Conservation (phyloP, 441 rosid species). For the Bruguiera hainesii region DNA sequence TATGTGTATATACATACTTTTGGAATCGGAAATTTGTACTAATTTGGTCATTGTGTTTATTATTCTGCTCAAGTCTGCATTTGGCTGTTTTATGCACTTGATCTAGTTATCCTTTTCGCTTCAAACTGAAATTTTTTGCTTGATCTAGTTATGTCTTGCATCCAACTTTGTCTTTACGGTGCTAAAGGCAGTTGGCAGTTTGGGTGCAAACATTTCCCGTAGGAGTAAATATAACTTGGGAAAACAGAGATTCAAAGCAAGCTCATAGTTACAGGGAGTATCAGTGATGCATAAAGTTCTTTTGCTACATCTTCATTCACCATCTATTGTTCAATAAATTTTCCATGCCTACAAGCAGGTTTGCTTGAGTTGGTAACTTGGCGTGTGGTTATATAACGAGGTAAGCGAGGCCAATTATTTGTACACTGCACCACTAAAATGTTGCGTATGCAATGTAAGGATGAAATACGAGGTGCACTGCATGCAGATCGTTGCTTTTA, state of each 20-base stretch:
- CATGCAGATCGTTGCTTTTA: neutral
- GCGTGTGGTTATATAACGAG: neutral
- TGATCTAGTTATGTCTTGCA: too few species aligned
- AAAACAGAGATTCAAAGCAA: too few species aligned
- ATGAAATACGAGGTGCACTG: neutral
- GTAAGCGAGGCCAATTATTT: conserved; percentile 4
- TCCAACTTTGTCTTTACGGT: too few species aligned
- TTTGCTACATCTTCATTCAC: too few species aligned
- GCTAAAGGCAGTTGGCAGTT: too few species aligned
- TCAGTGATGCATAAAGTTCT: too few species aligned
- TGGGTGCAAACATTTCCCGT: too few species aligned
- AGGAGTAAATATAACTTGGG: too few species aligned
- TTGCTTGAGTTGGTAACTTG: neutral
- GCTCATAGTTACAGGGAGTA: too few species aligned
- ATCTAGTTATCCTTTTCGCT: neutral
- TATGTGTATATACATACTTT: neutral
- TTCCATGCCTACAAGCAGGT: too few species aligned
- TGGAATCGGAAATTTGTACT: neutral
- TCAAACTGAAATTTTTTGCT: too few species aligned
- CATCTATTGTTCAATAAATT: too few species aligned
- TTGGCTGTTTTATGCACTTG: neutral
- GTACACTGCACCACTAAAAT: neutral
- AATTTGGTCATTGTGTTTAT: neutral
- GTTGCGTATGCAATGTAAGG: neutral
- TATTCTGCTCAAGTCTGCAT: neutral